Evolutionary conservation across 768 basidiomycete species (phyloP).

Genomic region (Coprinopsis cinerea): DNA sequence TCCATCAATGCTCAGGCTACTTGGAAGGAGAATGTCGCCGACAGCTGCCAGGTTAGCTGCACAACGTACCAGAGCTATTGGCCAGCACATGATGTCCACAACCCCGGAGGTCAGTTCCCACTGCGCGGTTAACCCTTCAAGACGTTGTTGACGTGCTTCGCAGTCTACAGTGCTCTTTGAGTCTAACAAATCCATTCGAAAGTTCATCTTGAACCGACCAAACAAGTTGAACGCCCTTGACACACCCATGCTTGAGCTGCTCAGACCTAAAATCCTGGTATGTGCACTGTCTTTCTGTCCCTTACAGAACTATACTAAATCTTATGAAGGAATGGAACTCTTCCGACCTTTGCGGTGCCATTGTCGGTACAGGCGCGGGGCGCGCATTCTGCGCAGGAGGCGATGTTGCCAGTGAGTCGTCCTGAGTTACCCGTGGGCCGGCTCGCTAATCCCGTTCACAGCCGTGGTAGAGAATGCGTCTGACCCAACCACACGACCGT

Average conservation of each 20-base stretch:
- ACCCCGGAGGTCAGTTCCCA: slow-evolving; percentile 32
- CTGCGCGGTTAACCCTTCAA: background rate
- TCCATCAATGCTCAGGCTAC: slow-evolving; percentile 8
- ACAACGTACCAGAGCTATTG: slow-evolving; percentile 38
- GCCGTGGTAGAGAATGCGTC: slow-evolving; percentile 52
- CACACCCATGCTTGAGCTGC: slow-evolving; percentile 63
- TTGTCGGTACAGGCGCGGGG: slow-evolving; percentile 67
- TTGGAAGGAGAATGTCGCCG: slow-evolving; percentile 37
- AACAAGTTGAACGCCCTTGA: slow-evolving; percentile 79
- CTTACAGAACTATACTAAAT: background rate
- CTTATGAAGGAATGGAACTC: slow-evolving; percentile 61
- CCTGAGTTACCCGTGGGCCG: background rate
- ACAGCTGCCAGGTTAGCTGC: slow-evolving; percentile 28
- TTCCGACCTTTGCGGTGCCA: slow-evolving; percentile 62
- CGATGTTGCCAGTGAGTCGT: slow-evolving; percentile 76
- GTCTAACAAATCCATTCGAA: slow-evolving; percentile 55
- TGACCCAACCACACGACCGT: slow-evolving; percentile 43
- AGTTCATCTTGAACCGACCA: slow-evolving; percentile 76
- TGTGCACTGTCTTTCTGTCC: slow-evolving; percentile 3
- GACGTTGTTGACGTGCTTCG: background rate
- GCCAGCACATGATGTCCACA: slow-evolving; percentile 42
- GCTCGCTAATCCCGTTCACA: no score
- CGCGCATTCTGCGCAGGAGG: slow-evolving; percentile 93
- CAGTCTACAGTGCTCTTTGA: slow-evolving; percentile 62
- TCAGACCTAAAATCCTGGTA: slow-evolving; percentile 76